Conservation (phyloP, 2,329 filamentous ascomycete species). For the Emmonsiellopsis sp. region DNA sequence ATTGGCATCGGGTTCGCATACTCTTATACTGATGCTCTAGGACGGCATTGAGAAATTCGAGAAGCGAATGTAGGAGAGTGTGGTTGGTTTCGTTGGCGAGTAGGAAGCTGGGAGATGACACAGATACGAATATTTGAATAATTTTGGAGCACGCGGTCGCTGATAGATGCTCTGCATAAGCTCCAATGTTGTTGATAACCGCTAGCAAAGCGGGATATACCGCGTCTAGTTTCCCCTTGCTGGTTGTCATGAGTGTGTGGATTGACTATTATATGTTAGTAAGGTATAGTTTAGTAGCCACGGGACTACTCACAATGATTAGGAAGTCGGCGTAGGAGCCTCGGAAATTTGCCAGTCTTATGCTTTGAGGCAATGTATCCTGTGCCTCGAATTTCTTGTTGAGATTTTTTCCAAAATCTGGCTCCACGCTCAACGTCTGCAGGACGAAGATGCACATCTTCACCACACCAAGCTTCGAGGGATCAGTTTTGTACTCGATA, state of each 20-base stretch:
- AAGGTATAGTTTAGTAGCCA: conserved; percentile 1
- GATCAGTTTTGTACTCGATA: conserved; percentile 75
- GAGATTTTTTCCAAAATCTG: conserved; percentile 78
- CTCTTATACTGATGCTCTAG: conserved; percentile 78
- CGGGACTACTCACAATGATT: conserved; percentile 58
- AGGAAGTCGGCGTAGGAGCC: conserved; percentile 92
- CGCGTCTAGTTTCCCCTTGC: conserved; percentile 79
- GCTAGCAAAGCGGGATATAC: conserved; percentile 88
- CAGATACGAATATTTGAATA: conserved; percentile 78
- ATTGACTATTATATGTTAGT: conserved; percentile 55
- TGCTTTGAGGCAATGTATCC: conserved; percentile 71
- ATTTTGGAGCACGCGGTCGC: conserved; percentile 68
- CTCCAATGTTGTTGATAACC: conserved; percentile 86
- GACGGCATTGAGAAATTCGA: conserved; percentile 83
- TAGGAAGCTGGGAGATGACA: conserved; percentile 88
- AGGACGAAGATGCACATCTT: conserved; percentile 96
- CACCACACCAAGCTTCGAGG: conserved; percentile 81
- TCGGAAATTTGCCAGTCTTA: conserved; percentile 73
- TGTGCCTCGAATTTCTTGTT: conserved; percentile 85
- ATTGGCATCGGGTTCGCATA: conserved; percentile 34
- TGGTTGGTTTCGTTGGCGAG: conserved; percentile 90
- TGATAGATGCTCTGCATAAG: conserved; percentile 70
- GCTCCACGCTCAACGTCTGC: conserved; percentile 88
- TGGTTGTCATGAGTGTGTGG: conserved; percentile 80
- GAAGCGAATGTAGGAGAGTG: conserved; percentile 63